A percentile compares a stretch with the other conserved stretches of the same genome.
These are phyloP conservation scores for Suhomyces maxii DNA, from an alignment of 1,139 yeast species.

Conservation along the genomic window DNA sequence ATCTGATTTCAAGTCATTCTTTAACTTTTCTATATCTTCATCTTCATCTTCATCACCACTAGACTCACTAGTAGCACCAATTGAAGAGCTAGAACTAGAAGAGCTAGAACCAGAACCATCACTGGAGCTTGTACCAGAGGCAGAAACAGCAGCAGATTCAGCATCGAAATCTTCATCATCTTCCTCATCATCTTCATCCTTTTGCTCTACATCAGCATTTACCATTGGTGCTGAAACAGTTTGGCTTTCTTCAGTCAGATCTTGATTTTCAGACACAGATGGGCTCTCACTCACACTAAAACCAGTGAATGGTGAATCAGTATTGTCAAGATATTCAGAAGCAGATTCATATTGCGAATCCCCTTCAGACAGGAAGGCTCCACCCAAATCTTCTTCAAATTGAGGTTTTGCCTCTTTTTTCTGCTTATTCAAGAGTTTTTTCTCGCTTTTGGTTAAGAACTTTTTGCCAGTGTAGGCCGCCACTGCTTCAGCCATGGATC, in stretches of 20 bases:
- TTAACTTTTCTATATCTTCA: slow-evolving; percentile 34
- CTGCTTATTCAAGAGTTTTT: slow-evolving; percentile 28
- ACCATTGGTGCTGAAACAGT: neutral
- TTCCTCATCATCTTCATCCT: slow-evolving; percentile 15
- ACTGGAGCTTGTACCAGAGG: slow-evolving; percentile 1
- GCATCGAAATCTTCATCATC: slow-evolving; percentile 21
- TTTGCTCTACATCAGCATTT: slow-evolving; percentile 9
- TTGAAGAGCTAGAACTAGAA: neutral
- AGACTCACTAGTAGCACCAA: neutral
- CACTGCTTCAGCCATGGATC: slow-evolving; percentile 61
- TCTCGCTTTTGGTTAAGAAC: slow-evolving; percentile 42
- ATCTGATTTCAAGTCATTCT: slow-evolving; percentile 22
- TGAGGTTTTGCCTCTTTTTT: slow-evolving; percentile 14
- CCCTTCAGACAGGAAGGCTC: slow-evolving; percentile 19
- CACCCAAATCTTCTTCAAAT: slow-evolving; percentile 28
- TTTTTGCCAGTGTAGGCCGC: slow-evolving; percentile 59
- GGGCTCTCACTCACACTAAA: slow-evolving; percentile 13
- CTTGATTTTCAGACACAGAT: slow-evolving; percentile 4
- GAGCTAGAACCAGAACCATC: slow-evolving; percentile 3
- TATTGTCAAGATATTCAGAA: slow-evolving; percentile 25
- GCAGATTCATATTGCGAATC: slow-evolving; percentile 33
- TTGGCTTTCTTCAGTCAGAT: slow-evolving; percentile 7
- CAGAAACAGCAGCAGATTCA: slow-evolving; percentile 6
- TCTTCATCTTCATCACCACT: slow-evolving; percentile 28
- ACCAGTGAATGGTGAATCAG: slow-evolving; percentile 19